These are phyloP conservation scores for Pleurotus pulmonarius DNA, from an alignment of 768 basidiomycete genomes.

Conservation along the genomic window DNA sequence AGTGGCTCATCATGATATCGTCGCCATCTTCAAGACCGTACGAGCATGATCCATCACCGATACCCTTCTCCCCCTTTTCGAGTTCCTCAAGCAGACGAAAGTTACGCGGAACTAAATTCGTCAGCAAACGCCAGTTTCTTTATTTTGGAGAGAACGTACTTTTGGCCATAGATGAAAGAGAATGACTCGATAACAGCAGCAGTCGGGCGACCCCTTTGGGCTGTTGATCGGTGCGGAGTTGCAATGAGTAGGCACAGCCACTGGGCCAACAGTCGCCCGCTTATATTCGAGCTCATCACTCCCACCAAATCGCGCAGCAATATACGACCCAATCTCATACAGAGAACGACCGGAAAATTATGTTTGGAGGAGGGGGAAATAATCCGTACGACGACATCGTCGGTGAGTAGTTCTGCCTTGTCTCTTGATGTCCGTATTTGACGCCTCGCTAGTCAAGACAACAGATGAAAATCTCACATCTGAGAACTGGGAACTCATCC, in stretches of 20 bases:
- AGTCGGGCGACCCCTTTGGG: background rate
- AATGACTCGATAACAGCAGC: background rate
- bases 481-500: slow-evolving; percentile 94
- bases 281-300: background rate
- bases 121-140: background rate
- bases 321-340: background rate
- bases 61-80: slow-evolving; percentile 99
- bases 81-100: slow-evolving; percentile 97
- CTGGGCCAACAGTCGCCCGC: slow-evolving; percentile 7
- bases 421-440: no score
- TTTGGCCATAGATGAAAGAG: slow-evolving; percentile 43
- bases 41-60: slow-evolving; percentile 96
- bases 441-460: slow-evolving; percentile 64
- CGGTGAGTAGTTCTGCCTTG: slow-evolving; percentile 46
- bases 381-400: slow-evolving; percentile 92
- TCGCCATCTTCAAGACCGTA: slow-evolving; percentile 95
- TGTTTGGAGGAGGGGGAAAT: slow-evolving; percentile 67
- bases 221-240: slow-evolving; percentile 13
- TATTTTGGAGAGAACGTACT: slow-evolving; percentile 27
- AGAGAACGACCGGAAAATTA: slow-evolving; percentile 21
- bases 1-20: slow-evolving; percentile 96
- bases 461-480: slow-evolving; percentile 96
- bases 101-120: slow-evolving; percentile 79
- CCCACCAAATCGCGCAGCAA: slow-evolving; percentile 5
- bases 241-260: slow-evolving; percentile 25